phyloP scores from a whole-genome alignment of 345 rosid genomes.

The Pelargonium nanum region DNA sequence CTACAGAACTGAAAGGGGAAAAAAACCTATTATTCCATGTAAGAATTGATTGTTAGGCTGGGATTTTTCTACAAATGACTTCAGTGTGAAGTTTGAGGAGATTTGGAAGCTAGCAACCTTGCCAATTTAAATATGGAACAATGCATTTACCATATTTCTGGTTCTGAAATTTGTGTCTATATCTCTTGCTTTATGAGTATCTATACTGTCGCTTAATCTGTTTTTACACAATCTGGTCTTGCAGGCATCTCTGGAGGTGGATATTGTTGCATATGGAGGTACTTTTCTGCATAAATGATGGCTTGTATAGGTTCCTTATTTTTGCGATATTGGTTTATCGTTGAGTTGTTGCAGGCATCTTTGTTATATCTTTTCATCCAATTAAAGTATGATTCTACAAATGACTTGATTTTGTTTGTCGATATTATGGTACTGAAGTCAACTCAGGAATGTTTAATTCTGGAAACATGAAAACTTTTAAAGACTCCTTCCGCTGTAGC shows the following conservation, averaged over 20 bases:
- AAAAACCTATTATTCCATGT: not conserved
- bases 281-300: constrained; percentile 9
- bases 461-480: not conserved
- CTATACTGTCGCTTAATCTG: not conserved
- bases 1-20: not conserved
- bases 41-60: no score
- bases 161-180: not conserved
- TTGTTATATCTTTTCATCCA: not conserved
- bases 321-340: not conserved
- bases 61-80: not conserved
- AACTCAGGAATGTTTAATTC: not conserved
- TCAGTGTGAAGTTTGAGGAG: not conserved
- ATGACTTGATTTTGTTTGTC: not conserved
- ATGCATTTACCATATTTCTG: not conserved
- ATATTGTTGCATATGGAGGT: constrained; percentile 94
- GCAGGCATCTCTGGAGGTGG: constrained; percentile 79
- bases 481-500: no score
- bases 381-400: not conserved
- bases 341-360: not conserved
- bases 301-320: not conserved
- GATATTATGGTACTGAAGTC: not conserved
- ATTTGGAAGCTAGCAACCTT: not conserved
- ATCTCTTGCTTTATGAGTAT: not conserved
- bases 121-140: not conserved
- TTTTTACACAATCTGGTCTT: constrained; percentile 11